phyloP scores from a whole-genome alignment of 2,329 filamentous ascomycete species.

The Zymoseptoria ardabiliae region DNA sequence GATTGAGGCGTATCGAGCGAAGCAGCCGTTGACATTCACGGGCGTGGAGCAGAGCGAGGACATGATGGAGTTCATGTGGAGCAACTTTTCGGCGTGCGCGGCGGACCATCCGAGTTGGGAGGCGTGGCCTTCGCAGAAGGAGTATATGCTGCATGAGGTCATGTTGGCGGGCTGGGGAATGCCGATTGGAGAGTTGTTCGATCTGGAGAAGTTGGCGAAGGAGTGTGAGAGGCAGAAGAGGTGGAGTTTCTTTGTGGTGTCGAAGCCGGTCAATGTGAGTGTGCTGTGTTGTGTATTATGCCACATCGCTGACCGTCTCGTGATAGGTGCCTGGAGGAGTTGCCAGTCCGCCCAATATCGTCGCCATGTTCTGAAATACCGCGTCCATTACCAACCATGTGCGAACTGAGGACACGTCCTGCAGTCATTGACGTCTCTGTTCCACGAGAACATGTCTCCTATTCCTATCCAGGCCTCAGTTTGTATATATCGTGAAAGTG shows the following conservation, averaged over 20 bases:
- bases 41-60: conserved; percentile 43
- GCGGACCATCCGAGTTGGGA: conserved; percentile 35
- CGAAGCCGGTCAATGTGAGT: conserved; percentile 42
- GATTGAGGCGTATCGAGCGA: conserved; percentile 31
- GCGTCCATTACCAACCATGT: too few relatives aligned
- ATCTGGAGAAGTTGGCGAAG: conserved; percentile 39
- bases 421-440: too few relatives aligned
- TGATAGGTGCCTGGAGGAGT: conserved; percentile 29
- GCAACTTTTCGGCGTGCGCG: conserved; percentile 33
- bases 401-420: too few relatives aligned
- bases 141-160: conserved; percentile 39
- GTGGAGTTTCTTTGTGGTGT: conserved; percentile 44
- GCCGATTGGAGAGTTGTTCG: conserved; percentile 46
- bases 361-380: conserved; percentile 31
- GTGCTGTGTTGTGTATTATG: neutral
- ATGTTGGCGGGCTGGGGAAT: conserved; percentile 45
- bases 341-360: conserved; percentile 33
- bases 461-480: too few relatives aligned
- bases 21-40: conserved; percentile 39
- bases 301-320: conserved; percentile 28
- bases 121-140: conserved; percentile 32
- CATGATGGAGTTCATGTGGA: conserved; percentile 37
- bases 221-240: conserved; percentile 33
- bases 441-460: too few relatives aligned
- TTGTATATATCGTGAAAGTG: neutral